Conservation (phyloP, 495 filamentous ascomycete genomes). For the Daldinia loculata region DNA sequence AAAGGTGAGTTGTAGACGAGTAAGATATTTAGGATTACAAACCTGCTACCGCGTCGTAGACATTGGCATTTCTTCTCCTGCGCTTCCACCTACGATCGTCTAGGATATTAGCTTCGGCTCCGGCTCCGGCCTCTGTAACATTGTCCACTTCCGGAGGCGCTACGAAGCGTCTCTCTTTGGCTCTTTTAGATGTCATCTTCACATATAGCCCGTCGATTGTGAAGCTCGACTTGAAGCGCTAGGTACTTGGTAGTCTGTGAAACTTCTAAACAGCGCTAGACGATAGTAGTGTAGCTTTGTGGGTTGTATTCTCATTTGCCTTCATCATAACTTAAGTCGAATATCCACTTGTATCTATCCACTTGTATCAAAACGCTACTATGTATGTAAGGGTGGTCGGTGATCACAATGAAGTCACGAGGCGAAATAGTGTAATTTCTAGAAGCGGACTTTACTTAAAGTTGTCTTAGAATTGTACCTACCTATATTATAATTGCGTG, state of each 20-base stretch:
- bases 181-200: constrained; percentile 35
- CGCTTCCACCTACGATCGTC: constrained; percentile 28
- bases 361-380: not conserved
- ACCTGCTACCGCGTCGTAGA: constrained; percentile 88
- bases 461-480: not conserved
- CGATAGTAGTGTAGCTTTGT: not conserved
- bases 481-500: no score
- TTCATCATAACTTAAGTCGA: constrained; percentile 4
- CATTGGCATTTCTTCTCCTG: constrained; percentile 53
- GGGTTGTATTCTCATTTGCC: constrained; percentile 7
- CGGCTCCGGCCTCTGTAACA: constrained; percentile 19
- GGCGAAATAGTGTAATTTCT: not conserved
- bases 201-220: not conserved
- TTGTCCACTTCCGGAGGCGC: not conserved
- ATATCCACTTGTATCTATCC: not conserved
- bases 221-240: not conserved
- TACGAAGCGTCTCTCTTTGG: constrained; percentile 18
- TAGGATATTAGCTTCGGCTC: constrained; percentile 13
- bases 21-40: constrained; percentile 16
- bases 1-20: constrained; percentile 47
- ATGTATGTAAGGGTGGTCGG: not conserved
- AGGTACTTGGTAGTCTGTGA: not conserved
- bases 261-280: not conserved
- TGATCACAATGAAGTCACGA: not conserved
- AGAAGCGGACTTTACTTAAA: not conserved